phyloP scores from a whole-genome alignment of 306 rosid species.

The Acmispon strigosus region DNA sequence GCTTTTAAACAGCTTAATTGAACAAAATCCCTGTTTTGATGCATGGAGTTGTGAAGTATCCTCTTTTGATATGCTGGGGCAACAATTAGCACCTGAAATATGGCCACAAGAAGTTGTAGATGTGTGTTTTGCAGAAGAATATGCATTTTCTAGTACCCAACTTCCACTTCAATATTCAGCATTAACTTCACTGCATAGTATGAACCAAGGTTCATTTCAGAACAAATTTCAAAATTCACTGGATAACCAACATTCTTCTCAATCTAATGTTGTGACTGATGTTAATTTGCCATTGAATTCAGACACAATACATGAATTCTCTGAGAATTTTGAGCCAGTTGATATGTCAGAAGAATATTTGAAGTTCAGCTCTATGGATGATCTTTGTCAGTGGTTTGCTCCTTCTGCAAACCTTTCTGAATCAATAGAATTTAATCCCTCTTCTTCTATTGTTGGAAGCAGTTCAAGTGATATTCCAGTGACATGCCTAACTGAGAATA shows the following conservation, averaged over 20 bases:
- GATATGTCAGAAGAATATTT: slow-evolving; percentile 34
- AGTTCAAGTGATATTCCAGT: slow-evolving; percentile 13
- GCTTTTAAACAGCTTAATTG: slow-evolving; percentile 3
- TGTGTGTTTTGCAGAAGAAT: slow-evolving; percentile 9
- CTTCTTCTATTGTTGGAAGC: slow-evolving; percentile 32
- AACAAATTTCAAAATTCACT: no score
- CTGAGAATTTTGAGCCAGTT: slow-evolving; percentile 28
- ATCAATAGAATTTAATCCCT: slow-evolving; percentile 30
- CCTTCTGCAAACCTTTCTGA: slow-evolving; percentile 39
- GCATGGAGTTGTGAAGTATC: slow-evolving; percentile 36
- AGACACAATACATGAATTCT: slow-evolving; percentile 17
- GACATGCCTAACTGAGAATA: slow-evolving; percentile 17
- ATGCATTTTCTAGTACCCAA: slow-evolving; percentile 22
- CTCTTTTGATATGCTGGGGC: slow-evolving; percentile 35
- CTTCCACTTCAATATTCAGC: slow-evolving; percentile 16
- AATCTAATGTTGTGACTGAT: slow-evolving; percentile 10
- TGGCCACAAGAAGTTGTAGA: slow-evolving; percentile 26
- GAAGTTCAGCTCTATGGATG: slow-evolving; percentile 43
- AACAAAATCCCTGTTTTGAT: slow-evolving; percentile 18
- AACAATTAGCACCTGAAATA: slow-evolving; percentile 25
- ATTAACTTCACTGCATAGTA: slow-evolving; percentile 12
- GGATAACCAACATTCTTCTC: slow-evolving; percentile 23
- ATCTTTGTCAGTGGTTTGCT: slow-evolving; percentile 54
- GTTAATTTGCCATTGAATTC: slow-evolving; percentile 21
- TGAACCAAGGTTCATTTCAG: no score